Conservation (phyloP, 345 rosid genomes). For the Noccaea caerulescens region DNA sequence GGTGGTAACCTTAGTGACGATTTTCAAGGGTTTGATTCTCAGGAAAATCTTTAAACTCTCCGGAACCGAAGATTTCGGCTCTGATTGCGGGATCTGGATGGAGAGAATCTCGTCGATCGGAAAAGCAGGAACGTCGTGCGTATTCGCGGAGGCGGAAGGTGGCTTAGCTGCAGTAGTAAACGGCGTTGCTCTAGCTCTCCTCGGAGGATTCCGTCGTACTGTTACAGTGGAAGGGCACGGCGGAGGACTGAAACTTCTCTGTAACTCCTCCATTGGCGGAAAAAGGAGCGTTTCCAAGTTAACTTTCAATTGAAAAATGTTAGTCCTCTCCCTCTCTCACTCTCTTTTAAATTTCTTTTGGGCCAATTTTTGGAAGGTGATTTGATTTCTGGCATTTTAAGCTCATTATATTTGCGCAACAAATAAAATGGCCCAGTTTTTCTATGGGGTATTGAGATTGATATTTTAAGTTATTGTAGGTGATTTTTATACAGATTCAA, state of each 20-base stretch:
- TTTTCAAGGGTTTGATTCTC: conserved; percentile 59
- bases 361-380: background rate
- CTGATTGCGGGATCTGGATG: conserved; percentile 38
- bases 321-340: background rate
- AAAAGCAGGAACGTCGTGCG: conserved; percentile 55
- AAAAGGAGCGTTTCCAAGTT: conserved; percentile 17
- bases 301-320: conserved; percentile 25
- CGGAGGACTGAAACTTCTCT: conserved; percentile 49
- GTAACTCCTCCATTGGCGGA: conserved; percentile 43
- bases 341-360: background rate
- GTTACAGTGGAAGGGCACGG: conserved; percentile 60
- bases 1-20: conserved; percentile 17
- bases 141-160: conserved; percentile 30
- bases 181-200: conserved; percentile 75
- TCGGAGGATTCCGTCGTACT: conserved; percentile 75
- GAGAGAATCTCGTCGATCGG: conserved; percentile 69
- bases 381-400: background rate
- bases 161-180: conserved; percentile 33
- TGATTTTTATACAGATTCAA: too few species aligned
- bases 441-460: too few species aligned
- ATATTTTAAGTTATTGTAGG: too few species aligned
- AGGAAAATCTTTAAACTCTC: conserved; percentile 73
- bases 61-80: conserved; percentile 16
- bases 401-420: background rate
- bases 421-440: background rate